Evolutionary conservation across 306 rosid species (phyloP), one percentile per base, ranked within the genome.

Genomic region (Malus sieversii): DNA sequence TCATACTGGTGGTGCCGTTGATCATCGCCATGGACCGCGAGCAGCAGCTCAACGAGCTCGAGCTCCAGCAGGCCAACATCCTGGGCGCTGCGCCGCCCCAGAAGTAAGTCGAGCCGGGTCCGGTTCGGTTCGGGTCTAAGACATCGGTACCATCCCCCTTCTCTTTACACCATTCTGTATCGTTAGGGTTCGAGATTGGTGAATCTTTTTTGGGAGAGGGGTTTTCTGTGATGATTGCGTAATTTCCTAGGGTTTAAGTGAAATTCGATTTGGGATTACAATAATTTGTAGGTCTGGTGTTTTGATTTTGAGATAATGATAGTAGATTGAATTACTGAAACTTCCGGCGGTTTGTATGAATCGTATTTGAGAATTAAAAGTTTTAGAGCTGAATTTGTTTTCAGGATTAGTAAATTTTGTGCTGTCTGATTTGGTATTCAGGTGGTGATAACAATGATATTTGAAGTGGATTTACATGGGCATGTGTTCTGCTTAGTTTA

Each of bases 11-110:
- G 23, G 97, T 92, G 0, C 98, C 98, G 4, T 82, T 95, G 73
- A 90, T 95, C 73, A 90, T 95, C 78, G 97, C 86, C 75, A 95
- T 92, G 96, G 98, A 95, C 85, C 98, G 98, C 44, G 98, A 95
- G 63, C 97, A 92, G 88, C 98, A 92, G 88, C 55, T 90, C 79
- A 95, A 66, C 74, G 98, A 95, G 45, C 88, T 92, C 77, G 97
- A 95, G 83, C 92, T 92, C 75, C 97, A 95, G 81, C 96, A 92
- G 85, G 97, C 93, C 66, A 95, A 91, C 86, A 78, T 95, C 72
- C 97, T 95, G 51, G 98, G 98, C 0, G 60, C 65, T 10, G 74
- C 86, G 18, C 60, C 82, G 13, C 86, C 40, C 48, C 55, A 15
- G 55, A 87, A 90, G 75, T 93, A 87, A 89, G 52, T 14, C 18